phyloP scores from a whole-genome alignment of 2,329 filamentous ascomycete species.

The Sporothrix brasiliensis region DNA sequence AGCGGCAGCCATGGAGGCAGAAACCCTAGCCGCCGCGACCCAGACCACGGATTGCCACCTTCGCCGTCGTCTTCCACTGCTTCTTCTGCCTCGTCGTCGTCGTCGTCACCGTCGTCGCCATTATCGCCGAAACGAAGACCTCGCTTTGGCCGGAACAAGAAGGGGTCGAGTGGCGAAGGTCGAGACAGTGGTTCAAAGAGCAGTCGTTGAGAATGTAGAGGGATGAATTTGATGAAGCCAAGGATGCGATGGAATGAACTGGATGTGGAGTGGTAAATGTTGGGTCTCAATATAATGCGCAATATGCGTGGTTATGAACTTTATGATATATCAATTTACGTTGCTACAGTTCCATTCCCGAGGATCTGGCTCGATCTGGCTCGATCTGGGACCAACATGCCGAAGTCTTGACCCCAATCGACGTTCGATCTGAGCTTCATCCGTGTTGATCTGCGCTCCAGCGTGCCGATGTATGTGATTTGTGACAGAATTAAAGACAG shows the following conservation, averaged over 20 bases:
- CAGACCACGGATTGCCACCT: not conserved
- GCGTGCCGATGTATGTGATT: constrained; percentile 27
- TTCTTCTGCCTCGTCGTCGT: constrained; percentile 7
- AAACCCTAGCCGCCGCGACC: not conserved
- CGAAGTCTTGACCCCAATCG: not conserved
- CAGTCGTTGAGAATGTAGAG: not conserved
- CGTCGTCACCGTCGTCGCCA: not conserved
- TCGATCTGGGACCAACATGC: constrained; percentile 7
- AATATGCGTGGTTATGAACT: not conserved
- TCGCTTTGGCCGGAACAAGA: not conserved
- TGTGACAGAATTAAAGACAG: constrained; percentile 17
- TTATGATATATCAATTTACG: not conserved
- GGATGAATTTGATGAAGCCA: not conserved
- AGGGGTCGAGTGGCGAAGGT: not conserved
- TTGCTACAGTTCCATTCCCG: not conserved
- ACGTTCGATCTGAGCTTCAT: not conserved
- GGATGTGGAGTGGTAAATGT: not conserved
- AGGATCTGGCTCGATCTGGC: constrained; percentile 9
- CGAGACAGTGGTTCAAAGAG: not conserved
- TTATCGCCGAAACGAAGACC: constrained; percentile 10
- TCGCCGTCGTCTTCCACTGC: constrained; percentile 24
- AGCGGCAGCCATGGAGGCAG: not conserved
- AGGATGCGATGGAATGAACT: not conserved
- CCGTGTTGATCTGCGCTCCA: constrained; percentile 4
- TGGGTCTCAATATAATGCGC: not conserved